Base-by-base conservation (phyloP, 495 filamentous ascomycete species). In the Penicillium verhagenii region DNA sequence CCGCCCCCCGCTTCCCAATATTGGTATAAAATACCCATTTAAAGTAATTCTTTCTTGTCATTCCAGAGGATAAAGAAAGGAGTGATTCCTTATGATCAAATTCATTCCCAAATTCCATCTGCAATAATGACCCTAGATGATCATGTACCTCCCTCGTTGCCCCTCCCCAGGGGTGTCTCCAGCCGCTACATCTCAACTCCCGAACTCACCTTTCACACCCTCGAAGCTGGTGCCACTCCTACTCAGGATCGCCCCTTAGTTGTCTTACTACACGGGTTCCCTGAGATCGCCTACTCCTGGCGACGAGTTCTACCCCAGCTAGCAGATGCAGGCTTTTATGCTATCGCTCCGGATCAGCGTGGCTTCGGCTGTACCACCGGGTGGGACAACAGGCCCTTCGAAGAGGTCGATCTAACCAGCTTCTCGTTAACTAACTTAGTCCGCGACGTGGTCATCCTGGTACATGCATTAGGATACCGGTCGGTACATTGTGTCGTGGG, bases 201-300 rank as follows among this genome's bases (percentile, higher is more conserved):
- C 47, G 64, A 65, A 43, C 76, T 89, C 24, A 82, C 66, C 20
- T 85, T 80, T 69, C 85, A 89, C 71, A 64, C 86, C 51, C 72
- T 88, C 25, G 79, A 81, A 60, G 72, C 83, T 16, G 83, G 82
- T 23, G 42, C 47, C 25, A 56, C 63, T 44, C 60, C 56, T 24
- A 43, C 37, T 21, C 66, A 68, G 26, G 69, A 68, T 13, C 79
- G 72, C 16, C 85, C 84, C 0, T 76, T 88, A 42, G 68, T 90
- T 26, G 66, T 88, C 18, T 80, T 86, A 55, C 75, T 82, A 49
- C 86, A 87, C 64, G 86, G 85, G 19, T 88, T 80, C 57, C 85
- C 86, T 7, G 85, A 89, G 59, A 75, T 88, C 18, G 83, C 86
- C 42, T 89, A 79, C 66, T 87, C 85, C 28, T 88, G 85, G 85